Percentiles rank a stretch among this genome's conserved stretches.
These are phyloP conservation scores for Sisymbrium altissimum DNA, from an alignment of 345 rosid genomes.

Conservation along the genomic window DNA sequence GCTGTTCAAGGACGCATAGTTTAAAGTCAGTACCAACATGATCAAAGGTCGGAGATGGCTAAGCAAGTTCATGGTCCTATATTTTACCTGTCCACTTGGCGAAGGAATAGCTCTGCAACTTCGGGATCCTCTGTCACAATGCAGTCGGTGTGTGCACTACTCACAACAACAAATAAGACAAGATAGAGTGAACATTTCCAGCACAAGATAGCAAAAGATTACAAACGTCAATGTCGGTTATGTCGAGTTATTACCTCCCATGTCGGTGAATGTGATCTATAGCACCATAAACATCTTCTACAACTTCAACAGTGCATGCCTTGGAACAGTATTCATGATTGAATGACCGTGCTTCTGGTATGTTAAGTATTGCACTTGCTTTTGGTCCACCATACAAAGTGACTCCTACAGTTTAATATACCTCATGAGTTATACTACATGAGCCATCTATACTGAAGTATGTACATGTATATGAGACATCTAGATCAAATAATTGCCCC, in stretches of 20 bases:
- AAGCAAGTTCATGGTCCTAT: background rate
- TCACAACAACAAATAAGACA: conserved; percentile 21
- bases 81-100: conserved; percentile 78
- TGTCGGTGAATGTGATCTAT: conserved; percentile 82
- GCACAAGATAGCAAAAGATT: background rate
- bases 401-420: conserved; percentile 54
- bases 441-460: background rate
- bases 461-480: background rate
- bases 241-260: conserved; percentile 62
- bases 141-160: conserved; percentile 96
- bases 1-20: conserved; percentile 40
- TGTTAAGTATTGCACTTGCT: conserved; percentile 53
- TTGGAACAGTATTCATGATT: conserved; percentile 80
- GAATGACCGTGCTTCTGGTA: conserved; percentile 60
- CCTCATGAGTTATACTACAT: background rate
- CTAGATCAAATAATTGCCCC: background rate
- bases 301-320: conserved; percentile 91
- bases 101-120: conserved; percentile 74
- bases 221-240: background rate
- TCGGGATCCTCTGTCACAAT: conserved; percentile 69
- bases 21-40: conserved; percentile 6
- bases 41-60: background rate
- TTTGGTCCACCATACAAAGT: conserved; percentile 76
- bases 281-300: conserved; percentile 76
- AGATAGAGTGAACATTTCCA: background rate